Percentiles rank a stretch among this genome's conserved stretches.
These are phyloP conservation scores for Tetracladium maxilliforme DNA, from an alignment of 2,329 filamentous ascomycete species.

Conservation along the genomic window DNA sequence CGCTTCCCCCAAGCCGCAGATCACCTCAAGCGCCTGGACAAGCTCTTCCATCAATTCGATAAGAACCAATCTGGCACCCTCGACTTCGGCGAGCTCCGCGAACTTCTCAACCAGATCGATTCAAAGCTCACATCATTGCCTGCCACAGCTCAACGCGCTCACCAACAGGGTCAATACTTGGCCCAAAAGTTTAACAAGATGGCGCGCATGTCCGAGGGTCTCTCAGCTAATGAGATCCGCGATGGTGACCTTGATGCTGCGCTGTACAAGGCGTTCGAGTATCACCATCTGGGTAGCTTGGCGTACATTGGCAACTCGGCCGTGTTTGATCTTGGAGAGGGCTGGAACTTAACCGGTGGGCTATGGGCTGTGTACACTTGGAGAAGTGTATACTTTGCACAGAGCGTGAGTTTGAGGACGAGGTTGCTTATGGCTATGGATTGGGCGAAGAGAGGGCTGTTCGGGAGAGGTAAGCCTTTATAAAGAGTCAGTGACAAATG, in stretches of 20 bases:
- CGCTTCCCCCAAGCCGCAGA: slow-evolving; percentile 82
- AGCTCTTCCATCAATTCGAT: slow-evolving; percentile 84
- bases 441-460: slow-evolving; percentile 92
- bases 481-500: too few relatives aligned
- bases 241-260: slow-evolving; percentile 87
- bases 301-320: slow-evolving; percentile 96
- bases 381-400: slow-evolving; percentile 92
- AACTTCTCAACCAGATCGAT: slow-evolving; percentile 85
- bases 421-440: slow-evolving; percentile 89
- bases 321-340: slow-evolving; percentile 76
- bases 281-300: slow-evolving; percentile 78
- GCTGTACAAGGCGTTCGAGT: slow-evolving; percentile 89
- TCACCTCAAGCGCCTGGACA: slow-evolving; percentile 80
- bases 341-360: slow-evolving; percentile 66
- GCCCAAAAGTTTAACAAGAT: slow-evolving; percentile 90
- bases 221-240: slow-evolving; percentile 65
- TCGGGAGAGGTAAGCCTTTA: slow-evolving; percentile 97
- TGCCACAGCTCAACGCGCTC: slow-evolving; percentile 87
- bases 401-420: slow-evolving; percentile 88
- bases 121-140: slow-evolving; percentile 86
- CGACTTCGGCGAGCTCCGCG: slow-evolving; percentile 81
- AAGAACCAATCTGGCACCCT: slow-evolving; percentile 85
- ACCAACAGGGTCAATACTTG: slow-evolving; percentile 90
- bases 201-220: slow-evolving; percentile 58
- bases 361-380: slow-evolving; percentile 91